Percentiles rank a stretch among this genome's conserved stretches.
phyloP scores from a whole-genome alignment of 345 rosid genomes.

The Lumnitzera littorea region DNA sequence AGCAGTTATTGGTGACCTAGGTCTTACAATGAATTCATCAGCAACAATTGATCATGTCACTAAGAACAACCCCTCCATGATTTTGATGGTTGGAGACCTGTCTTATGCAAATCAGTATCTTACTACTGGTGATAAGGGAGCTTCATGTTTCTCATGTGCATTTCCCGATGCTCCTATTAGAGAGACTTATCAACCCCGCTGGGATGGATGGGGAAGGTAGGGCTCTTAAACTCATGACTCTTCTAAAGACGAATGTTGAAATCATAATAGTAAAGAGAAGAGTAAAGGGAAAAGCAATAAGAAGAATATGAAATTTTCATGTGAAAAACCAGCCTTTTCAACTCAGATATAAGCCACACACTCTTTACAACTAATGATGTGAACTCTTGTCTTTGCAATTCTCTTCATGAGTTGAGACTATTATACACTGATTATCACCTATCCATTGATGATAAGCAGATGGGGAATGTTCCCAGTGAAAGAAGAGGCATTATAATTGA shows the following conservation, averaged over 20 bases:
- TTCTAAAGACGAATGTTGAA: background rate
- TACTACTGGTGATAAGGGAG: constrained; percentile 73
- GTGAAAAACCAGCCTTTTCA: too few species aligned
- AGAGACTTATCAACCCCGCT: constrained; percentile 87
- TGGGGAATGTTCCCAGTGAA: too few species aligned
- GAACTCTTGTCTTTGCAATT: too few species aligned
- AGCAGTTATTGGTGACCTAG: constrained; percentile 74
- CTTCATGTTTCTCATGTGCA: constrained; percentile 58
- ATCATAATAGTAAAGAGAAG: too few species aligned
- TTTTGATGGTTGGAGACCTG: constrained; percentile 75
- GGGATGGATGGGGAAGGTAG: constrained; percentile 98
- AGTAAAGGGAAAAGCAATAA: too few species aligned
- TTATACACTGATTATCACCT: too few species aligned
- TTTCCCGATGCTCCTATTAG: constrained; percentile 73
- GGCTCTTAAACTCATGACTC: background rate
- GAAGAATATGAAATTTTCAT: too few species aligned
- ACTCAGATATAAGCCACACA: too few species aligned
- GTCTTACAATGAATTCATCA: constrained; percentile 75
- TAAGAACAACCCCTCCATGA: constrained; percentile 56
- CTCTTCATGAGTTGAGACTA: too few species aligned
- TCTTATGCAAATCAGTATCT: constrained; percentile 79
- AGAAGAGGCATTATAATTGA: too few species aligned
- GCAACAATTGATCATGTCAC: constrained; percentile 62
- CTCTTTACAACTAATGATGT: too few species aligned
- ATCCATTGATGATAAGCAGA: too few species aligned